Conservation (phyloP, 495 filamentous ascomycete genomes). For the Hypoxylon lenormandii region DNA sequence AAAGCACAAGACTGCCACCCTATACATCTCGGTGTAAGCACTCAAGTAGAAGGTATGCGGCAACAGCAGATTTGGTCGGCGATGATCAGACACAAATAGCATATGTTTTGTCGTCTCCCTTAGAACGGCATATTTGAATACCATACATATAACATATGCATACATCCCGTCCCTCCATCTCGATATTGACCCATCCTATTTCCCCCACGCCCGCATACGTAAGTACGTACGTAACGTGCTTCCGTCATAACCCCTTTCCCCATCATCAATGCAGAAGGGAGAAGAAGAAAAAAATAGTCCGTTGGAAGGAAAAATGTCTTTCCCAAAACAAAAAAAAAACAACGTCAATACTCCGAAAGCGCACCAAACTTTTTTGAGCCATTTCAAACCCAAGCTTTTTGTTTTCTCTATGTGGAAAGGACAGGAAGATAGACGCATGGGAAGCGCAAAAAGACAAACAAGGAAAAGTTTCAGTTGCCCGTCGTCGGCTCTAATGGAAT, state of each 20-base stretch:
- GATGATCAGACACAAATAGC: conserved; percentile 1
- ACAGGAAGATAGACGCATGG: neutral
- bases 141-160: conserved; percentile 22
- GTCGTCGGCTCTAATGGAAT: conserved; percentile 37
- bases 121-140: conserved; percentile 19
- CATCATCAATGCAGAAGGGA: neutral
- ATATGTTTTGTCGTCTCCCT: neutral
- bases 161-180: neutral
- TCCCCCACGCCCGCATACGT: neutral
- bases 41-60: conserved; percentile 25
- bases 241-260: conserved; percentile 14
- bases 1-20: conserved; percentile 16
- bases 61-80: conserved; percentile 15
- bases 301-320: neutral
- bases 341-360: conserved; percentile 21
- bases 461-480: conserved; percentile 29
- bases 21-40: conserved; percentile 11
- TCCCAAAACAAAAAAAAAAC: conserved; percentile 4
- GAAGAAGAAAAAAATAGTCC: conserved; percentile 1
- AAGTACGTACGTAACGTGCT: conserved; percentile 14
- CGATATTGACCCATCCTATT: neutral
- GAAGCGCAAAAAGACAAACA: conserved; percentile 16
- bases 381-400: conserved; percentile 23
- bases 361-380: conserved; percentile 36
- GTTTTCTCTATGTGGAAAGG: conserved; percentile 32